phyloP scores from a whole-genome alignment of 192 early-diverging fungal species.

The Gaertneriomyces semiglobifer region DNA sequence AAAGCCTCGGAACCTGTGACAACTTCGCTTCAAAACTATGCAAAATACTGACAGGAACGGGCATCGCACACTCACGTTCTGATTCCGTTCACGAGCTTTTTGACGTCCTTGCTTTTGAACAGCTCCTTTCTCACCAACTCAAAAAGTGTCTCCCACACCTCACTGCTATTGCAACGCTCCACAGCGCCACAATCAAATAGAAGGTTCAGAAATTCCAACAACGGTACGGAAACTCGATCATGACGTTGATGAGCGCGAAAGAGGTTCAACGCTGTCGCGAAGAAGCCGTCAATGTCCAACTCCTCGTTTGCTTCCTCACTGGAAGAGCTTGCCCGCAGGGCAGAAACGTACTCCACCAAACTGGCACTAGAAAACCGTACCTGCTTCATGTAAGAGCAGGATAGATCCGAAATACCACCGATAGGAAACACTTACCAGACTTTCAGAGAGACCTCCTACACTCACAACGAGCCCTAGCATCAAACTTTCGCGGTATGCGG shows the following conservation, averaged over 20 bases:
- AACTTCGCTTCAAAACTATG: slow-evolving; percentile 31
- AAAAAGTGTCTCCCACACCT: slow-evolving; percentile 39
- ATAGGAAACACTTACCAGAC: slow-evolving; percentile 50
- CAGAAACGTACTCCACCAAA: slow-evolving; percentile 56
- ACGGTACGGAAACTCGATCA: slow-evolving; percentile 66
- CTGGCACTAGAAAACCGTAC: slow-evolving; percentile 64
- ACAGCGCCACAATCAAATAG: slow-evolving; percentile 54
- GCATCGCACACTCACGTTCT: slow-evolving; percentile 53
- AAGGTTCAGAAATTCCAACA: slow-evolving; percentile 67
- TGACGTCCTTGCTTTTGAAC: slow-evolving; percentile 53
- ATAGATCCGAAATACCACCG: background rate
- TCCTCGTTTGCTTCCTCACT: slow-evolving; percentile 12
- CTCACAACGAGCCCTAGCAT: slow-evolving; percentile 69
- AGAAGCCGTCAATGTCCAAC: slow-evolving; percentile 25
- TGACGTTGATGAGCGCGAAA: slow-evolving; percentile 40
- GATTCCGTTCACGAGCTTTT: slow-evolving; percentile 61
- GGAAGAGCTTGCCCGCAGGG: slow-evolving; percentile 15
- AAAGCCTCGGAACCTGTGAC: slow-evolving; percentile 46
- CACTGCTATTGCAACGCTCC: slow-evolving; percentile 27
- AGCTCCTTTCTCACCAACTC: slow-evolving; percentile 45
- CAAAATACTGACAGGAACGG: slow-evolving; percentile 1
- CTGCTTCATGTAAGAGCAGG: slow-evolving; percentile 27
- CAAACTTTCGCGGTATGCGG: slow-evolving; percentile 56
- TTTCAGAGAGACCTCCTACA: slow-evolving; percentile 77
- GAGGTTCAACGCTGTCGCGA: slow-evolving; percentile 36